Percentiles rank a stretch among this genome's conserved stretches.
Evolutionary conservation across 352 stramenopile genomes (phyloP).

Genomic region (Salisapilia sapeloensis): DNA sequence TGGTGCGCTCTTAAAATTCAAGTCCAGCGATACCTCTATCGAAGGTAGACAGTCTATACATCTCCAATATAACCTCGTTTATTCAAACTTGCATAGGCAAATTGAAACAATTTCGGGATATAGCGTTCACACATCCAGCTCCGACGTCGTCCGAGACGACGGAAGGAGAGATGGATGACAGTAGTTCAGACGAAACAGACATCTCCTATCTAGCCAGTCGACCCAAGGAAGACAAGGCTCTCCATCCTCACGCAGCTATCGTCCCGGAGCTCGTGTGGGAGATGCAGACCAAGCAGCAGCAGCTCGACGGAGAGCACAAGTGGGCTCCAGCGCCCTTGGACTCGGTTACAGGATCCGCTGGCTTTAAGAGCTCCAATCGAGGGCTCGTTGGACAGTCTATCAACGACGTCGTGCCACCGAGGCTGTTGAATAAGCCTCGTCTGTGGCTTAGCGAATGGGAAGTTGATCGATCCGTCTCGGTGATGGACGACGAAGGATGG

Average conservation of each 20-base stretch:
- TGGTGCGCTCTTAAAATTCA: constrained; percentile 54
- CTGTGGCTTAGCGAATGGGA: constrained; percentile 56
- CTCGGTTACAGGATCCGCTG: constrained; percentile 14
- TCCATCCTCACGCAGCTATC: constrained; percentile 3
- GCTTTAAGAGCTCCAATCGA: constrained; percentile 49
- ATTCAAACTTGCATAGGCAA: no score
- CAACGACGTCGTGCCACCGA: constrained; percentile 36
- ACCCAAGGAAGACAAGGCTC: constrained; percentile 1
- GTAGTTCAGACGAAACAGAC: constrained; percentile 5
- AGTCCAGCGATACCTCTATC: constrained; percentile 33
- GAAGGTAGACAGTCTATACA: constrained; percentile 24
- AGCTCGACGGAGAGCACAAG: background rate
- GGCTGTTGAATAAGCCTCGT: constrained; percentile 50
- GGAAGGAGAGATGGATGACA: no score
- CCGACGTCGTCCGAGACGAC: constrained; percentile 10
- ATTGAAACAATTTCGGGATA: constrained; percentile 23
- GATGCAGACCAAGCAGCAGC: constrained; percentile 3
- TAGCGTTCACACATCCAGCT: constrained; percentile 19
- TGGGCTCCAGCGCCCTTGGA: constrained; percentile 25
- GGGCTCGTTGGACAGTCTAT: constrained; percentile 32
- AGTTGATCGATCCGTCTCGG: constrained; percentile 23
- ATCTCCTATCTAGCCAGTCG: constrained; percentile 1
- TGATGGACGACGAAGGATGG: constrained; percentile 53
- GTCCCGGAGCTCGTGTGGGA: constrained; percentile 11
- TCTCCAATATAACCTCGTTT: no score